phyloP scores from a whole-genome alignment of 2,329 filamentous ascomycete genomes.

The Phymatotrichopsis omnivora region DNA sequence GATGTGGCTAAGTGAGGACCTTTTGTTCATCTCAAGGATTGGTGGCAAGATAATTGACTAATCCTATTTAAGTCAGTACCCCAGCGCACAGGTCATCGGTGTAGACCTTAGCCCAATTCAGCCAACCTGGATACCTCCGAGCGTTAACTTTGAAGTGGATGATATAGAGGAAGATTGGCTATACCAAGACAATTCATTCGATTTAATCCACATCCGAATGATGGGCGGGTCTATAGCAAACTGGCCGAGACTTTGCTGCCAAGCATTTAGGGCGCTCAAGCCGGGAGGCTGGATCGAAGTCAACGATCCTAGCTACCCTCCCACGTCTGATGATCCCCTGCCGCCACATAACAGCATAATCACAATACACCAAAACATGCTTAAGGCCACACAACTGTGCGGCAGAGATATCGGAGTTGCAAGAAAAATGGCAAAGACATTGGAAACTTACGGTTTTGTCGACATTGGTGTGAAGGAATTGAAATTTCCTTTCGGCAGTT shows the following conservation, averaged over 20 bases:
- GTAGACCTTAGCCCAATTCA: constrained; percentile 39
- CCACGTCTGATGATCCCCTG: background rate
- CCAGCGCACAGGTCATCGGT: constrained; percentile 29
- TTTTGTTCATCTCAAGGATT: background rate
- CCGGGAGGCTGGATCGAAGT: constrained; percentile 24
- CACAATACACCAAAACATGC: background rate
- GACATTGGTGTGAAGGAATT: no score
- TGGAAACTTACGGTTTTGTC: no score
- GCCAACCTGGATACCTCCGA: constrained; percentile 33
- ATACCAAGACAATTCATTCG: constrained; percentile 24
- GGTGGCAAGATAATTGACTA: background rate
- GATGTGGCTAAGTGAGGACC: constrained; percentile 32
- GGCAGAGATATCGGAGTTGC: no score
- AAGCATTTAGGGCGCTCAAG: constrained; percentile 21
- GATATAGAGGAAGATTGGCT: constrained; percentile 33
- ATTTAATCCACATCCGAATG: constrained; percentile 29
- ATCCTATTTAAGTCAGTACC: constrained; percentile 15
- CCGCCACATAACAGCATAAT: no score
- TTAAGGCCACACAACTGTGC: no score
- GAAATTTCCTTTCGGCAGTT: no score
- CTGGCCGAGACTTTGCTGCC: constrained; percentile 24
- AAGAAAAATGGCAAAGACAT: no score
- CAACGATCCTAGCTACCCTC: constrained; percentile 4
- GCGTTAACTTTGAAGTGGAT: constrained; percentile 34
- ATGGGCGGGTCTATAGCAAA: constrained; percentile 25